phyloP scores from a whole-genome alignment of 176 grass and related monocot genomes.

The Aegilops bicornis region DNA sequence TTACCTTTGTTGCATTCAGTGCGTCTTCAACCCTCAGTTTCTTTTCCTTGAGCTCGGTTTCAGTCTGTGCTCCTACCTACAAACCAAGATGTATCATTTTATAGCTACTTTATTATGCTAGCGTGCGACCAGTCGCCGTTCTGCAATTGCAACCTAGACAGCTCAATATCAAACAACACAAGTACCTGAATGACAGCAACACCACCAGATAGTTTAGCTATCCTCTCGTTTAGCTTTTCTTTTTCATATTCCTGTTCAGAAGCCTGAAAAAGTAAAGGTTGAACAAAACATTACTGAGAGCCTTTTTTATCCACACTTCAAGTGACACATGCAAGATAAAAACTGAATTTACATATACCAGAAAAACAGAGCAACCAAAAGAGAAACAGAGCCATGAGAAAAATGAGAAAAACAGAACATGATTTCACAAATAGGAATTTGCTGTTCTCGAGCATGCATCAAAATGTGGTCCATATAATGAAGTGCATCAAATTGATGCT shows the following conservation, averaged over 20 bases:
- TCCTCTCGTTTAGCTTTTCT: conserved; percentile 67
- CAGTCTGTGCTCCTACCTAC: conserved; percentile 92
- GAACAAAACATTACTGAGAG: not conserved
- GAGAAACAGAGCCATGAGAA: not conserved
- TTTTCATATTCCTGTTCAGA: conserved; percentile 65
- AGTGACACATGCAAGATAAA: not conserved
- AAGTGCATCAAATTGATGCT: no score
- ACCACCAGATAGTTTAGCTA: conserved; percentile 77
- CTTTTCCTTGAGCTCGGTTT: conserved; percentile 93
- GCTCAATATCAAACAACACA: not conserved
- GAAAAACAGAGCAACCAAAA: not conserved
- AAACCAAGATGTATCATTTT: conserved; percentile 5
- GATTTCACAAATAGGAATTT: not conserved
- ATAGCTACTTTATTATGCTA: not conserved
- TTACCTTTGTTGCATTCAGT: conserved; percentile 88
- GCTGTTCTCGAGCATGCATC: no score
- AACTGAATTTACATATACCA: not conserved
- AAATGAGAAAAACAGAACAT: not conserved
- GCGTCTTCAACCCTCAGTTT: conserved; percentile 96
- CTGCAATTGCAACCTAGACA: not conserved
- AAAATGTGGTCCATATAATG: no score
- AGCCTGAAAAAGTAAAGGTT: conserved; percentile 6
- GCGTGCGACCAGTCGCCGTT: not conserved
- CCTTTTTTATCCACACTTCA: not conserved
- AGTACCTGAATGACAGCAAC: conserved; percentile 64